Evolutionary conservation across 2,329 filamentous ascomycete genomes (phyloP), one percentile per base, ranked within the genome.

Genomic region (Aphanoascus verrucosus): DNA sequence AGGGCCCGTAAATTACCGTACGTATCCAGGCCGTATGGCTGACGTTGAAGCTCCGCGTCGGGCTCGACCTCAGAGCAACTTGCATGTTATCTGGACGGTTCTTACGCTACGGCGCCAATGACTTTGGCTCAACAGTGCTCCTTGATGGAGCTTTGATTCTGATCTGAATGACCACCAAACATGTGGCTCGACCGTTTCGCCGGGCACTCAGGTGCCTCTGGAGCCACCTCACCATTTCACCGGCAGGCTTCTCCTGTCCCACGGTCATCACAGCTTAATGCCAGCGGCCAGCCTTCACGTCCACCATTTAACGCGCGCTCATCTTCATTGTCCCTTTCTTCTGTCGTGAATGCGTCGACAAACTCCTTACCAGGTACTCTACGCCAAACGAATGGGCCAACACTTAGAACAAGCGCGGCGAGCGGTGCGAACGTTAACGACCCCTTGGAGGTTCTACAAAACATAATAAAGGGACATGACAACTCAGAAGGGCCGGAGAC

Each of bases 141-240:
- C 49, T 51, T 43, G 49, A 51, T 42, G 49, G 49, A 51, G 49
- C 40, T 44, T n/a, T 37, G 32, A 44, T 35, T 28, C 23, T 7
- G 11, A 32, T 23, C 14, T 52, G 50, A 52, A 49, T 53, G 44
- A 9, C 48, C 37, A 37, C 46, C 43, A 47, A 69, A 53, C 48
- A 94, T 94, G 88, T 95, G 89, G 89, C 82, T 94, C 65, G 89
- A 95, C 74, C 85, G 89, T 67, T 82, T 94, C 60, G 84, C 85
- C 59, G 82, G 79, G 62, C 83, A 85, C 69, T 79, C 83, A 54
- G 82, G 80, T 67, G 74, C 81, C 70, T 75, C 80, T 54, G 77
- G 79, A 58, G 81, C 81, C 55, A 79, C 82, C 53, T 75, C 81
- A 64, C 73, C 82, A 56, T 76, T 77, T 56, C 82, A 78, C 66